Percentiles rank a stretch among this genome's conserved stretches.
Conservation (phyloP, 495 filamentous ascomycete genomes). For the Pyrenula aspistea region DNA sequence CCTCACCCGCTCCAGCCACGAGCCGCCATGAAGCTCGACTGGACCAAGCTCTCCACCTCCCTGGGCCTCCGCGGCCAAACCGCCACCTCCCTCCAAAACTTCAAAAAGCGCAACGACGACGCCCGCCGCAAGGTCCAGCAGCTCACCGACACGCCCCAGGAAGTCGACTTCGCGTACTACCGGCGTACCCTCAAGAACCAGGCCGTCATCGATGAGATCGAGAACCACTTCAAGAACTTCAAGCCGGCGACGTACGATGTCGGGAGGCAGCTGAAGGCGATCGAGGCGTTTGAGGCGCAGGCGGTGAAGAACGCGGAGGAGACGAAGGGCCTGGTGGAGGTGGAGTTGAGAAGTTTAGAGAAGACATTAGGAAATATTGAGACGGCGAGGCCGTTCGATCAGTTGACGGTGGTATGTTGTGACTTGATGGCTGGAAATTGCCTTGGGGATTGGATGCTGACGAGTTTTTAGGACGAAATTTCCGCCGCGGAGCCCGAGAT, state of each 20-base stretch:
- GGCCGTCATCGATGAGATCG: conserved; percentile 88
- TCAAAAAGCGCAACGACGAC: conserved; percentile 99
- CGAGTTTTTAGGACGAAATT: conserved; percentile 71
- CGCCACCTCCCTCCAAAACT: conserved; percentile 73
- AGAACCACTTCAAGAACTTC: conserved; percentile 82
- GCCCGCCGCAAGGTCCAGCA: conserved; percentile 80
- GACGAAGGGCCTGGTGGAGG: conserved; percentile 89
- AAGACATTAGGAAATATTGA: conserved; percentile 96
- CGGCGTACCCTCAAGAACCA: conserved; percentile 86
- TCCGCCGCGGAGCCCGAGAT: conserved; percentile 85
- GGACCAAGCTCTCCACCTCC: conserved; percentile 78
- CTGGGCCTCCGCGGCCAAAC: conserved; percentile 95
- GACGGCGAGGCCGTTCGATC: conserved; percentile 87
- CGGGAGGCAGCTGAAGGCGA: conserved; percentile 82
- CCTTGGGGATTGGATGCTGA: conserved; percentile 4
- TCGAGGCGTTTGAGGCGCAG: conserved; percentile 94
- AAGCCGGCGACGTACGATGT: conserved; percentile 89
- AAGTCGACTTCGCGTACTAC: conserved; percentile 89
- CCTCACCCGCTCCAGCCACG: conserved; percentile 53
- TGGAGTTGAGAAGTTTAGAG: conserved; percentile 81
- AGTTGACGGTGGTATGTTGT: conserved; percentile 87
- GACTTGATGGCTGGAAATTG: conserved; percentile 1
- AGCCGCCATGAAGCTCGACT: conserved; percentile 99
- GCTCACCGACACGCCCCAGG: conserved; percentile 66
- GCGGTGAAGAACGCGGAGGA: conserved; percentile 92